Evolutionary conservation across 208 protist species (phyloP).

Genomic region (Acanthamoeba divionensis): DNA sequence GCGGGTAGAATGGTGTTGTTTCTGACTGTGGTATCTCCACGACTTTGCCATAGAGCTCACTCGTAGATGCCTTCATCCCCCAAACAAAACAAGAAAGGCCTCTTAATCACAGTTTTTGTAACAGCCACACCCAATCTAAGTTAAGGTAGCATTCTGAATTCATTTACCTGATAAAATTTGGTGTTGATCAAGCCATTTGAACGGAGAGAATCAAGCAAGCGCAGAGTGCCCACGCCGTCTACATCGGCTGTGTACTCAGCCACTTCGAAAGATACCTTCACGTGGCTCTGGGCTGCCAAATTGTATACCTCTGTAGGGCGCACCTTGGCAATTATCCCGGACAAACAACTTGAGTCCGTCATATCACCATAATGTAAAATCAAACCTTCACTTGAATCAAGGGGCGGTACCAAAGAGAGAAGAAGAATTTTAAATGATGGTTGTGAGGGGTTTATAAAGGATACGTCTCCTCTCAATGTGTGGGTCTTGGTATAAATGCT

Average conservation of each 20-base stretch:
- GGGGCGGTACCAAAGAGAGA: background rate
- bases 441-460: constrained; percentile 18
- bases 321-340: constrained; percentile 80
- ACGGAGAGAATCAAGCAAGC: constrained; percentile 90
- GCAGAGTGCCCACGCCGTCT: constrained; percentile 88
- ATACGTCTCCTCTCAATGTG: background rate
- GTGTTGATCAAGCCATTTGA: constrained; percentile 78
- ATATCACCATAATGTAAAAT: constrained; percentile 91
- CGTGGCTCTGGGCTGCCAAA: constrained; percentile 90
- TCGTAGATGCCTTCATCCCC: constrained; percentile 77
- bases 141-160: background rate
- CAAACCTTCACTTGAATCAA: constrained; percentile 68
- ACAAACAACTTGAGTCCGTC: constrained; percentile 85
- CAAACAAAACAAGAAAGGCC: constrained; percentile 55
- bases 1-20: constrained; percentile 94
- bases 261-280: constrained; percentile 94
- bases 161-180: constrained; percentile 77
- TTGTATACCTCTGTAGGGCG: constrained; percentile 90
- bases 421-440: background rate
- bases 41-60: constrained; percentile 91
- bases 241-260: constrained; percentile 92
- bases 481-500: constrained; percentile 84
- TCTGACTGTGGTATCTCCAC: constrained; percentile 90
- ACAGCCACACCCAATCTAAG: background rate
- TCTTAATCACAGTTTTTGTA: background rate